phyloP scores from a whole-genome alignment of 257 asterid species.

The Solanum sejunctum region DNA sequence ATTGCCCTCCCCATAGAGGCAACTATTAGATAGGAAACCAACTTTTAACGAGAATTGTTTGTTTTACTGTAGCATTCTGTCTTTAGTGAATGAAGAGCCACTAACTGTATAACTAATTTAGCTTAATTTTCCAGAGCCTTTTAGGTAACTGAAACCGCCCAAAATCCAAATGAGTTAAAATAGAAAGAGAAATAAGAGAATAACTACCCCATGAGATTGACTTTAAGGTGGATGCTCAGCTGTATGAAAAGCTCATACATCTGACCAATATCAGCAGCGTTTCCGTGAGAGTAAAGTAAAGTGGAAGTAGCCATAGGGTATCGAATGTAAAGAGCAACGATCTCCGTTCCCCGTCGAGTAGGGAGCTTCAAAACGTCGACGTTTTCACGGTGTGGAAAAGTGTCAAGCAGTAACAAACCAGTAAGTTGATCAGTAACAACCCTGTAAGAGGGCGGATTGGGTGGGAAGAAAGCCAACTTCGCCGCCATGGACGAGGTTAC shows the following conservation, averaged over 20 bases:
- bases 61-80: neutral
- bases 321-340: slow-evolving; percentile 65
- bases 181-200: neutral
- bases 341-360: slow-evolving; percentile 79
- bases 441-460: slow-evolving; percentile 75
- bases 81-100: neutral
- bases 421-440: slow-evolving; percentile 38
- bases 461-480: slow-evolving; percentile 88
- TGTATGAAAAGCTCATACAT: slow-evolving; percentile 86
- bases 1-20: neutral
- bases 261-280: slow-evolving; percentile 95
- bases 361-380: slow-evolving; percentile 68
- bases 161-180: neutral
- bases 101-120: neutral
- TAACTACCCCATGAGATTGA: slow-evolving; percentile 77
- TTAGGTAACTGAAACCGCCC: neutral
- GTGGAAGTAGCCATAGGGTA: slow-evolving; percentile 89
- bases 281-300: slow-evolving; percentile 82
- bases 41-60: neutral
- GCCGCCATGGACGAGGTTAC: slow-evolving; percentile 99
- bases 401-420: slow-evolving; percentile 57
- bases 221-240: slow-evolving; percentile 86
- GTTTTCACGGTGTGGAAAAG: slow-evolving; percentile 86
- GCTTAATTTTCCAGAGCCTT: neutral
- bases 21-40: neutral